Conservation (phyloP, 306 rosid genomes). For the Dalbergia oliveri region DNA sequence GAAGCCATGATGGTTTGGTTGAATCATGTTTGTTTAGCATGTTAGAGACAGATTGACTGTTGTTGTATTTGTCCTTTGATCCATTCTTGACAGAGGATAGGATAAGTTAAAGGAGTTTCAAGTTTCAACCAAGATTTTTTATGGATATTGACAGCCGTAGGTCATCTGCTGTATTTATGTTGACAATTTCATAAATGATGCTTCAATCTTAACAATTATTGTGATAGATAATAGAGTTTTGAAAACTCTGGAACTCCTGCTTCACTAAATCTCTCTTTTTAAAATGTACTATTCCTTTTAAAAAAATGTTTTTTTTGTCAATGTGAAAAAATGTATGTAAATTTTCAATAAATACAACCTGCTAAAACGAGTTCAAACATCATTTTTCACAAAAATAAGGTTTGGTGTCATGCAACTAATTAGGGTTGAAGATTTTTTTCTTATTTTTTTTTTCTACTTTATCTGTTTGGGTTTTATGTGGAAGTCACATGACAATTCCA, state of each 20-base stretch:
- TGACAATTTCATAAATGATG: neutral
- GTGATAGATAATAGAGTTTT: neutral
- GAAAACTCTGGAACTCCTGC: neutral
- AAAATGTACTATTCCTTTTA: no score
- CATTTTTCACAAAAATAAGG: no score
- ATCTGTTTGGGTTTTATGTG: neutral
- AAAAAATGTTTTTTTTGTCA: no score
- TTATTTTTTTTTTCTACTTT: neutral
- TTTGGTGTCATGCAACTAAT: no score
- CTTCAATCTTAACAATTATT: neutral
- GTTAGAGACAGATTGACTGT: conserved; percentile 19
- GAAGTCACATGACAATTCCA: neutral
- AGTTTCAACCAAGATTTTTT: conserved; percentile 10
- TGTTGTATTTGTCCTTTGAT: neutral
- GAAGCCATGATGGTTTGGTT: conserved; percentile 34
- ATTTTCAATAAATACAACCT: neutral
- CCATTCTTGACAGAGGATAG: neutral
- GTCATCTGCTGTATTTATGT: neutral
- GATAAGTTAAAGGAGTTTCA: conserved; percentile 8
- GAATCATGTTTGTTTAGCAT: conserved; percentile 39
- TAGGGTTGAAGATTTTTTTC: neutral
- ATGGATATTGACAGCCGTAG: neutral
- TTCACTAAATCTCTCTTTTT: neutral
- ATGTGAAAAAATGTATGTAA: neutral
- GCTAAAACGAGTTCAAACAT: neutral